Percentiles rank a stretch among this genome's conserved stretches.
These are phyloP conservation scores for Chalciporus pseudorubinellus DNA, from an alignment of 768 basidiomycete species.

Conservation along the genomic window DNA sequence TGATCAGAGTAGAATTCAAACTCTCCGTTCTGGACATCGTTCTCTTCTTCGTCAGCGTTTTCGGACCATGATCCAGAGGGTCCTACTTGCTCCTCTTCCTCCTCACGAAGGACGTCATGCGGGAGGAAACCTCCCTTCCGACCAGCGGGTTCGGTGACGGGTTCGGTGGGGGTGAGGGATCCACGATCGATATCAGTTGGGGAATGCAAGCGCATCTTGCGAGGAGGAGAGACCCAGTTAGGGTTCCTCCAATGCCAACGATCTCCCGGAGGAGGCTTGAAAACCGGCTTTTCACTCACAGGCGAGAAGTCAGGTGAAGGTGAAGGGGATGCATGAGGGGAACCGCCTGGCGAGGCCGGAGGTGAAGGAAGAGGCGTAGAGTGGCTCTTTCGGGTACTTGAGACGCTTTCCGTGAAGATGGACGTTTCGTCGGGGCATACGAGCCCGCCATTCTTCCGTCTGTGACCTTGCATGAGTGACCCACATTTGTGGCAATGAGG, in stretches of 20 bases:
- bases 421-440: slow-evolving; percentile 25
- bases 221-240: slow-evolving; percentile 34
- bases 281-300: slow-evolving; percentile 16
- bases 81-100: slow-evolving; percentile 10
- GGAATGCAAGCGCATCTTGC: slow-evolving; percentile 23
- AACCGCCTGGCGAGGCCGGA: slow-evolving; percentile 26
- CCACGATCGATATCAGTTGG: slow-evolving; percentile 21
- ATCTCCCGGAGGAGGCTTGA: slow-evolving; percentile 29
- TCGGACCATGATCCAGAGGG: slow-evolving; percentile 8
- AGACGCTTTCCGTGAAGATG: slow-evolving; percentile 12
- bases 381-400: slow-evolving; percentile 16
- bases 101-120: slow-evolving; percentile 7
- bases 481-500: slow-evolving; percentile 36
- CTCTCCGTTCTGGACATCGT: slow-evolving; percentile 6
- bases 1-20: slow-evolving; percentile 13
- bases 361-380: slow-evolving; percentile 26
- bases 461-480: slow-evolving; percentile 33
- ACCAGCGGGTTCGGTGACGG: slow-evolving; percentile 19
- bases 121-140: slow-evolving; percentile 1
- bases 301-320: slow-evolving; percentile 16
- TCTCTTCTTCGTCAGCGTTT: slow-evolving; percentile 7
- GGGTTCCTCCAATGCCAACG: slow-evolving; percentile 36
- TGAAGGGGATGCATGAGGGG: slow-evolving; percentile 18
- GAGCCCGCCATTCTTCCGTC: slow-evolving; percentile 29
- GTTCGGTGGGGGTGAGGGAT: slow-evolving; percentile 33